These are phyloP conservation scores for Penicillium egyptiacum DNA, from an alignment of 495 filamentous ascomycete genomes.

Conservation along the genomic window DNA sequence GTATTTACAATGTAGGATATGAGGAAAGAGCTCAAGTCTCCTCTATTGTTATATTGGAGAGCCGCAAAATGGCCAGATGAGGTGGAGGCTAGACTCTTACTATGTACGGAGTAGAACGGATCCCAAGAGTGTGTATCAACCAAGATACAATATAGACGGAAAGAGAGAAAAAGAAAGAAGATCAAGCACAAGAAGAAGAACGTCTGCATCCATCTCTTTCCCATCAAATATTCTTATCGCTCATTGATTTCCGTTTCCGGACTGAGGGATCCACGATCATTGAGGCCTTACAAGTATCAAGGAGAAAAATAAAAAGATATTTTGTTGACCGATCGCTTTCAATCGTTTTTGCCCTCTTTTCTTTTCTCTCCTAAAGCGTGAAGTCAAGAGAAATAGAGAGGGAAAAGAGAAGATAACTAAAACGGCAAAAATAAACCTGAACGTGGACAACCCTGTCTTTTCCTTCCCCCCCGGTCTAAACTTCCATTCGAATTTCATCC, in stretches of 20 bases:
- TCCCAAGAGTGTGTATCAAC: neutral
- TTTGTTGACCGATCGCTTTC: slow-evolving; percentile 7
- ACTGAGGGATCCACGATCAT: slow-evolving; percentile 43
- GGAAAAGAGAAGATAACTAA: slow-evolving; percentile 8
- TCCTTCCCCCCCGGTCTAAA: slow-evolving; percentile 12
- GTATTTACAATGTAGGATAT: too few species aligned
- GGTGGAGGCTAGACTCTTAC: neutral
- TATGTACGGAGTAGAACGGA: neutral
- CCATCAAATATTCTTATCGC: slow-evolving; percentile 28
- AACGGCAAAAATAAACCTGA: slow-evolving; percentile 18
- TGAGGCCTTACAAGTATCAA: slow-evolving; percentile 18
- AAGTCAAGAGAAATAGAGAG: slow-evolving; percentile 1
- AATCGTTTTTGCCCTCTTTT: neutral
- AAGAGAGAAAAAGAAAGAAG: neutral
- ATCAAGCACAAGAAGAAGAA: neutral
- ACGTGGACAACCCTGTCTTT: slow-evolving; percentile 11
- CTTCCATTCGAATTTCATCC: slow-evolving; percentile 25
- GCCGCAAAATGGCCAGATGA: neutral
- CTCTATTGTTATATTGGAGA: neutral
- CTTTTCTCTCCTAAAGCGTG: slow-evolving; percentile 4
- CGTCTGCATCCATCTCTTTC: slow-evolving; percentile 11
- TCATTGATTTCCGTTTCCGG: slow-evolving; percentile 38
- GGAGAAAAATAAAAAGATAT: slow-evolving; percentile 3
- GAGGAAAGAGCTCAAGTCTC: too few species aligned
- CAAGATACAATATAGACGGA: neutral